These are phyloP conservation scores for Calocera viscosa DNA, from an alignment of 768 basidiomycete genomes.

Conservation along the genomic window DNA sequence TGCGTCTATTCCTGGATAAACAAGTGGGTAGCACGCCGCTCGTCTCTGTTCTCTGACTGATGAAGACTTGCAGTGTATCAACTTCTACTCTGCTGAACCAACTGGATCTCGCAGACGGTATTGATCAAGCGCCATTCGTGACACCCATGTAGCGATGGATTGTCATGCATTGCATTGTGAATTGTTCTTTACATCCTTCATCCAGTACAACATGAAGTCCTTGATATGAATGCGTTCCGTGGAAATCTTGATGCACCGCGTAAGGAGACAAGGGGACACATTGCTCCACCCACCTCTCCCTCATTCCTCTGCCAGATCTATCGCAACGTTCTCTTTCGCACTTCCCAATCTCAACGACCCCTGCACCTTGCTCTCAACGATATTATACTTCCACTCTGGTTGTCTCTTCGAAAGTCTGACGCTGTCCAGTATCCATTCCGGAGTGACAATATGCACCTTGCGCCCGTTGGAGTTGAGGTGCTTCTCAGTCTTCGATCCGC, in stretches of 20 bases:
- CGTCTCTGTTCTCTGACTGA: background rate
- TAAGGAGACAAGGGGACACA: background rate
- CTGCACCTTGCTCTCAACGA: conserved; percentile 29
- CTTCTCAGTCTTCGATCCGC: conserved; percentile 57
- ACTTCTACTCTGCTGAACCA: conserved; percentile 33
- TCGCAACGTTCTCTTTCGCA: background rate
- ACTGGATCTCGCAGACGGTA: conserved; percentile 24
- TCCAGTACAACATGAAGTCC: background rate
- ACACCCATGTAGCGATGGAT: too few relatives aligned
- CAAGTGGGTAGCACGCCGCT: conserved; percentile 30
- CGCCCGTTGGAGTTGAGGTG: conserved; percentile 41
- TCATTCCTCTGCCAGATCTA: conserved; percentile 5
- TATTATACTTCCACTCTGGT: conserved; percentile 47
- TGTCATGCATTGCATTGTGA: too few relatives aligned
- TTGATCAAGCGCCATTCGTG: background rate
- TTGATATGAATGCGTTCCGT: background rate
- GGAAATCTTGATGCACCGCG: background rate
- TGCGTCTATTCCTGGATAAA: conserved; percentile 44
- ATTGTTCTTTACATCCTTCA: background rate
- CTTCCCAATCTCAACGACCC: background rate
- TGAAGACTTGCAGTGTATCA: conserved; percentile 35
- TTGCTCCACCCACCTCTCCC: too few relatives aligned
- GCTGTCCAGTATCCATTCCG: conserved; percentile 37
- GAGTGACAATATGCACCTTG: conserved; percentile 48
- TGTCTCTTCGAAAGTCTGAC: conserved; percentile 46